Evolutionary conservation across 176 grass and related monocot genomes (phyloP), one percentile per base, ranked within the genome.

Genomic region (Thinopyrum elongatum): DNA sequence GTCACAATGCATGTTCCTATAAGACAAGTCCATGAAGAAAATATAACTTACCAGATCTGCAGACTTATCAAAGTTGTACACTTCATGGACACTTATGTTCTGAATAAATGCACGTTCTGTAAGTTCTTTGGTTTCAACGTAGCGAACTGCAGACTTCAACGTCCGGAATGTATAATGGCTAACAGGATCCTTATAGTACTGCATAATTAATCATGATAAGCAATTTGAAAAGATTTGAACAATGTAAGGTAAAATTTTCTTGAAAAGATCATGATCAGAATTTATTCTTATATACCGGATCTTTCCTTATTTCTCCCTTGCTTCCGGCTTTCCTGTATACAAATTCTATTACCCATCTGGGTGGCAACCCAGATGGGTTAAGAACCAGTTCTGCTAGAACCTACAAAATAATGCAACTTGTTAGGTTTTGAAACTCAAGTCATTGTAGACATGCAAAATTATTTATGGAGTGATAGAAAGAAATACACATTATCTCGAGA

Each of bases 21-120:
- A 49, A 49, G 57, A 41, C 4, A 41, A 62, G 33, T 25, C n/a
- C n/a, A n/a, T n/a, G n/a, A n/a, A n/a, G n/a, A n/a, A n/a, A n/a
- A n/a, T n/a, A n/a, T n/a, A n/a, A n/a, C n/a, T n/a, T n/a, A 91
- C 85, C 90, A 91, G 13, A 34, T 91, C 65, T 33, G 82, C 16
- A 55, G 31, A 70, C 21, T 64, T 85, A n/a, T 85, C 77, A 70
- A 91, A 84, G 44, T 82, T 80, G 72, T 91, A 91, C 14, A 85
- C 15, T 17, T 88, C 90, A 85, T 88, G 61, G 34, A 88, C 71
- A 88, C 78, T 85, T 65, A 44, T 81, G 23, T 34, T 74, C 41
- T 79, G 90, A 82, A 80, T 85, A 85, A 77, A 82, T 9, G 82
- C 46, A 76, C 27, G 63, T 62, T n/a, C 85, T 12, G 86, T 72